Evolutionary conservation across 1,284 basidiomycete genomes (phyloP).

Genomic region (Ustilago esculenta): DNA sequence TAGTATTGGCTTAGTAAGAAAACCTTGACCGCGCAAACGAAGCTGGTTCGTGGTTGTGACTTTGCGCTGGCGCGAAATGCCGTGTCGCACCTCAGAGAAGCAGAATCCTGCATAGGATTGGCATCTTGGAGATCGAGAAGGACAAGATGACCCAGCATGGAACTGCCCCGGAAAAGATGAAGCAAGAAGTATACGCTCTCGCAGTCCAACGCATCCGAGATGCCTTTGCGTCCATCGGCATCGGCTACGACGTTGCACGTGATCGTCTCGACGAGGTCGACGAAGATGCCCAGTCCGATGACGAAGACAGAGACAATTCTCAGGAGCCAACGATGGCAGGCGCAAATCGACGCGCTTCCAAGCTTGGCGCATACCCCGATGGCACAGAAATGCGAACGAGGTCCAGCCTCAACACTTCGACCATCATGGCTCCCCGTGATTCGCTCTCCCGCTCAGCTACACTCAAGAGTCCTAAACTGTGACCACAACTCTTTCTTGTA

Average conservation of each 20-base stretch:
- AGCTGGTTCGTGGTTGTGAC: no score
- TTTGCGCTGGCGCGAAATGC: no score
- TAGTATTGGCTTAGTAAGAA: no score
- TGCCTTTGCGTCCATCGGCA: slow-evolving; percentile 23
- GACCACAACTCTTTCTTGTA: no score
- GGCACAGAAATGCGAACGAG: slow-evolving; percentile 9
- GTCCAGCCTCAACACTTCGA: slow-evolving; percentile 22
- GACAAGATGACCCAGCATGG: slow-evolving; percentile 49
- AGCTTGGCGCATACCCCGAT: no score
- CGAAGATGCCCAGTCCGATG: slow-evolving; percentile 17
- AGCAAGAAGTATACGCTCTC: slow-evolving; percentile 40
- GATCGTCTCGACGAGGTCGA: slow-evolving; percentile 12
- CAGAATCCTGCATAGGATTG: no score
- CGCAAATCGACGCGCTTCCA: neutral
- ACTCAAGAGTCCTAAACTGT: slow-evolving; percentile 16
- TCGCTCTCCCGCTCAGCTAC: slow-evolving; percentile 15
- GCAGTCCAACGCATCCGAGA: slow-evolving; percentile 27
- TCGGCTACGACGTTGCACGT: slow-evolving; percentile 19
- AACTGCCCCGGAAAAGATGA: slow-evolving; percentile 23
- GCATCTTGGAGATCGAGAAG: no score
- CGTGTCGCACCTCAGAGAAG: no score
- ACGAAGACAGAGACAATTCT: slow-evolving; percentile 12
- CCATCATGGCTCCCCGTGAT: slow-evolving; percentile 6
- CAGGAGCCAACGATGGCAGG: neutral
- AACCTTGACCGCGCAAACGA: no score